Evolutionary conservation across 2,329 filamentous ascomycete species (phyloP).

Genomic region (Pleurostoma richardsiae): DNA sequence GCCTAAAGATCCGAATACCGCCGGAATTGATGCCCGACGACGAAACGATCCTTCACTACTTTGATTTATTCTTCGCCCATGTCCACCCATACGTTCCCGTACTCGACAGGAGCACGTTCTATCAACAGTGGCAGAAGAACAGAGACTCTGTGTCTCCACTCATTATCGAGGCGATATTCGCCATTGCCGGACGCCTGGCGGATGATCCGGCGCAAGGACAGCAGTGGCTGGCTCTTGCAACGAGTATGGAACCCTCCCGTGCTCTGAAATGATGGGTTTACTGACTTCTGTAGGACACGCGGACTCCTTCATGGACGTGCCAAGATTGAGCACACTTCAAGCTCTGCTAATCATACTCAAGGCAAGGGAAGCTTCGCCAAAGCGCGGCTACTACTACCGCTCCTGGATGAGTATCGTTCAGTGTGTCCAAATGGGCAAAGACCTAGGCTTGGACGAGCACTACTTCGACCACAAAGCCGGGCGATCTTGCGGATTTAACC

Average conservation of each 20-base stretch:
- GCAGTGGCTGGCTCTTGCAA: slow-evolving; percentile 88
- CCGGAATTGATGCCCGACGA: slow-evolving; percentile 91
- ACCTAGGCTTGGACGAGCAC: slow-evolving; percentile 85
- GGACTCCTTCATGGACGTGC: slow-evolving; percentile 89
- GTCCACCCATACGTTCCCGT: slow-evolving; percentile 93
- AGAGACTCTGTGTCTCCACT: slow-evolving; percentile 83
- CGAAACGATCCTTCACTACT: slow-evolving; percentile 74
- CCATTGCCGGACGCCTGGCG: slow-evolving; percentile 77
- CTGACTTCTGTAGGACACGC: slow-evolving; percentile 63
- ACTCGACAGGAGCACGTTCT: slow-evolving; percentile 75
- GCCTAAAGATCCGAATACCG: slow-evolving; percentile 79
- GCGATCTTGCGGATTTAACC: slow-evolving; percentile 61
- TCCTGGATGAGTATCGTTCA: slow-evolving; percentile 97
- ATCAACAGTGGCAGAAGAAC: slow-evolving; percentile 83
- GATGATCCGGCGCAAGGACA: slow-evolving; percentile 81
- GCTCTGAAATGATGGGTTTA: too few relatives aligned
- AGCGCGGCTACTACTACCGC: slow-evolving; percentile 91
- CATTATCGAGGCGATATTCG: slow-evolving; percentile 85
- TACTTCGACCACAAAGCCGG: slow-evolving; percentile 71
- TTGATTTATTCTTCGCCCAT: slow-evolving; percentile 84
- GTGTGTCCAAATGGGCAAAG: slow-evolving; percentile 88
- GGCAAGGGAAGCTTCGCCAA: slow-evolving; percentile 85
- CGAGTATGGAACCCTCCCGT: slow-evolving; percentile 48
- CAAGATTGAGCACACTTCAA: slow-evolving; percentile 85
- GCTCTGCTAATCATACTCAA: slow-evolving; percentile 84